Percentiles rank a stretch among this genome's conserved stretches.
These are phyloP conservation scores for Russula sp. DNA, from an alignment of 768 basidiomycete genomes.

Conservation along the genomic window DNA sequence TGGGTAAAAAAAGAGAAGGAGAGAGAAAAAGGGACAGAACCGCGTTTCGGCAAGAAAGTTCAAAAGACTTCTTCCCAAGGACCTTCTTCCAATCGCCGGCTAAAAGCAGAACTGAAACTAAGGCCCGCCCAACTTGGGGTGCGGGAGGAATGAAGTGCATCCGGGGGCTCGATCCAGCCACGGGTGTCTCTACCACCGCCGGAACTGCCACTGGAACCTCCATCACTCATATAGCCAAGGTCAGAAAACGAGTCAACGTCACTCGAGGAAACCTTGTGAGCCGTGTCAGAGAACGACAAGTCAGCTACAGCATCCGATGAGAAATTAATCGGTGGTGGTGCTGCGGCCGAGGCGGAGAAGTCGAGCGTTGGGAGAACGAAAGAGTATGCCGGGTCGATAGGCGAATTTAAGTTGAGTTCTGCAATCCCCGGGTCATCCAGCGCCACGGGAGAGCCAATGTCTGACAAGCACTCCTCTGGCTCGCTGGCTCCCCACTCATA, in stretches of 20 bases:
- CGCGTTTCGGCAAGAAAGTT: background rate
- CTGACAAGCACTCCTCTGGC: constrained; percentile 34
- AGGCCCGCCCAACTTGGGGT: constrained; percentile 35
- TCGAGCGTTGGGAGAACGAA: constrained; percentile 78
- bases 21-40: background rate
- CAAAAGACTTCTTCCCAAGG: constrained; percentile 33
- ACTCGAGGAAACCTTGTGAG: constrained; percentile 10
- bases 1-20: background rate
- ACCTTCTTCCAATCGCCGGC: constrained; percentile 32
- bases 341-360: constrained; percentile 53
- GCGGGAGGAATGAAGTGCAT: constrained; percentile 18
- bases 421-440: constrained; percentile 4
- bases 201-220: constrained; percentile 14
- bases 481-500: background rate
- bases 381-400: constrained; percentile 58
- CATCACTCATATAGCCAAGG: constrained; percentile 13
- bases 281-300: constrained; percentile 15
- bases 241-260: constrained; percentile 16
- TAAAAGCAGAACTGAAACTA: constrained; percentile 45
- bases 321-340: constrained; percentile 25
- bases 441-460: constrained; percentile 20
- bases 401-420: constrained; percentile 21
- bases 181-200: constrained; percentile 31
- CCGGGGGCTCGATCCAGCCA: constrained; percentile 24
- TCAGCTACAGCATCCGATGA: constrained; percentile 25